Evolutionary conservation across 202 grass and related monocot genomes (phyloP).

Genomic region (Schoenoplectus triqueter): DNA sequence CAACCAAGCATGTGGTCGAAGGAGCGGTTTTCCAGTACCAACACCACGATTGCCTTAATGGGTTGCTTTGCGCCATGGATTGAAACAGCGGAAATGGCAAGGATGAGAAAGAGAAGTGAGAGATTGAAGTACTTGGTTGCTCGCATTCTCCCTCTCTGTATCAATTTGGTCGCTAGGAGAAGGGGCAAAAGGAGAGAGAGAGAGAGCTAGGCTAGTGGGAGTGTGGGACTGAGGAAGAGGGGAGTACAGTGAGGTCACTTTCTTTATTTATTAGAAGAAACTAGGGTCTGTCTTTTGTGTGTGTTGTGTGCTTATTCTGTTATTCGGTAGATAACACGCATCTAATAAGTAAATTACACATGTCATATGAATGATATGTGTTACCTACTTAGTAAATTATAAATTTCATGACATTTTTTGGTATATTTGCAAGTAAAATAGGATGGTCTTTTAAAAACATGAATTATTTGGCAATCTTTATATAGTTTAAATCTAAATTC

Average conservation of each 20-base stretch:
- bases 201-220: background rate
- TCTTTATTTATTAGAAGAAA: constrained; percentile 23
- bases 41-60: constrained; percentile 75
- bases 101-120: background rate
- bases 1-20: constrained; percentile 98
- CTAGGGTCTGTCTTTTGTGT: background rate
- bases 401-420: too few relatives aligned
- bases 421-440: too few relatives aligned
- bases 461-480: too few relatives aligned
- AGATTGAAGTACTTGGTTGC: constrained; percentile 36
- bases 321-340: background rate
- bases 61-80: constrained; percentile 37
- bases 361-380: too few relatives aligned
- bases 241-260: constrained; percentile 10
- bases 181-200: background rate
- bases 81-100: background rate
- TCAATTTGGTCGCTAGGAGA: background rate
- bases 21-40: constrained; percentile 84
- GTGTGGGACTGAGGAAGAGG: background rate
- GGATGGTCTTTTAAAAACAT: too few relatives aligned
- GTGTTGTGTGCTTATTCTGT: background rate
- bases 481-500: too few relatives aligned
- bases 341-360: too few relatives aligned
- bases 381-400: too few relatives aligned
- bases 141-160: constrained; percentile 26